Percentiles rank a stretch among this genome's conserved stretches.
These are phyloP conservation scores for Rhynchosporium graminicola DNA, from an alignment of 2,329 filamentous ascomycete genomes.

Conservation along the genomic window DNA sequence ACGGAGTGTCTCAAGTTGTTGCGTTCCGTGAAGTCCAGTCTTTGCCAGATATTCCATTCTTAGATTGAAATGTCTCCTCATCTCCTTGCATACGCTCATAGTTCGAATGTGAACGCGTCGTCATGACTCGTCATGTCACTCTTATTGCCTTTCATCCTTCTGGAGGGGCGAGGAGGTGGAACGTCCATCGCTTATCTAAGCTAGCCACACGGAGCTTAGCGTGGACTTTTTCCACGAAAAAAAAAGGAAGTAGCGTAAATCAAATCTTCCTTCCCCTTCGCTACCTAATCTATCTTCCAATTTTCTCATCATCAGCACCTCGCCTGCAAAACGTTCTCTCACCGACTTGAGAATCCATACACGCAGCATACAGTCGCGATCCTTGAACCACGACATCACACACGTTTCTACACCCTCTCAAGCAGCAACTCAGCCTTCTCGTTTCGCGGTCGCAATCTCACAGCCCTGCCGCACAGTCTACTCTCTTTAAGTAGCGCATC, in stretches of 20 bases:
- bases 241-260: conserved; percentile 5
- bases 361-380: conserved; percentile 19
- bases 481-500: conserved; percentile 40
- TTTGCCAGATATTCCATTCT: not conserved
- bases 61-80: not conserved
- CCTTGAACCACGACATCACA: conserved; percentile 20
- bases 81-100: not conserved
- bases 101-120: not conserved
- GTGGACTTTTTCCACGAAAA: not conserved
- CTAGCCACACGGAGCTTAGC: not conserved
- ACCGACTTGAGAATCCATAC: conserved; percentile 30
- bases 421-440: conserved; percentile 8
- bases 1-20: too few relatives aligned
- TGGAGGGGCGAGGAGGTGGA: not conserved
- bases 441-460: conserved; percentile 12
- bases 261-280: conserved; percentile 3
- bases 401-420: conserved; percentile 25
- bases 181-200: not conserved
- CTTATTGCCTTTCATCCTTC: not conserved
- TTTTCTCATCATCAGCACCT: conserved; percentile 25
- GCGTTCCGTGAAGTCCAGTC: too few relatives aligned
- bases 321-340: conserved; percentile 27
- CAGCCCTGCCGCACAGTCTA: not conserved
- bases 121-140: conserved; percentile 5
- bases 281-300: conserved; percentile 21